Percentiles rank a stretch among this genome's conserved stretches.
phyloP scores from a whole-genome alignment of 768 basidiomycete genomes.

The Boletus fagicola region DNA sequence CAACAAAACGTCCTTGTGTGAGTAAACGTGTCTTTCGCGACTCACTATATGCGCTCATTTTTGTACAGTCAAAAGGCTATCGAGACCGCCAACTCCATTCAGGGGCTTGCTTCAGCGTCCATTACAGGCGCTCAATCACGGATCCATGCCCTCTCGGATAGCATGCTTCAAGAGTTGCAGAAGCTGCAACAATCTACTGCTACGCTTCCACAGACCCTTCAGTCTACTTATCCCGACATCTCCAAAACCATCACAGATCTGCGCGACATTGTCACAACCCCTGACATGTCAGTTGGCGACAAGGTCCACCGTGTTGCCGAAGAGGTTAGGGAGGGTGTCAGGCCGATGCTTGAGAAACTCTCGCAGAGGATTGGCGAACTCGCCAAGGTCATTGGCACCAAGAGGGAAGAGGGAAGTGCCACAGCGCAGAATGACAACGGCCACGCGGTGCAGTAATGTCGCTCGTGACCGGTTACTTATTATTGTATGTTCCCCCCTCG shows the following conservation, averaged over 20 bases:
- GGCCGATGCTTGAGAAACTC: constrained; percentile 57
- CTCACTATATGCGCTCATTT: constrained; percentile 7
- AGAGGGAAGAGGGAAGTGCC: constrained; percentile 26
- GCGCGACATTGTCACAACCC: constrained; percentile 47
- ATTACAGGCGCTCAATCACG: constrained; percentile 52
- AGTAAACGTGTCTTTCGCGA: constrained; percentile 22
- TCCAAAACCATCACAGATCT: constrained; percentile 53
- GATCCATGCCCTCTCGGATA: constrained; percentile 60
- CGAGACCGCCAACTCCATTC: constrained; percentile 64
- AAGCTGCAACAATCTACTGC: constrained; percentile 61
- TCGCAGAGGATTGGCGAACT: constrained; percentile 39
- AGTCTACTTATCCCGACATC: constrained; percentile 56
- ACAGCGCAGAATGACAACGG: constrained; percentile 11
- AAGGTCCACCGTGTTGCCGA: constrained; percentile 56
- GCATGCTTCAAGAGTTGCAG: constrained; percentile 64
- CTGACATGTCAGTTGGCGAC: constrained; percentile 58
- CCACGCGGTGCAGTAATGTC: constrained; percentile 11
- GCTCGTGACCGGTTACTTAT: constrained; percentile 2
- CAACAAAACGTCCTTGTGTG: constrained; percentile 65
- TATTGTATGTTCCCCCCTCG: constrained; percentile 5
- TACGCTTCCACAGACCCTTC: constrained; percentile 57
- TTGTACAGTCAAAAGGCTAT: constrained; percentile 61
- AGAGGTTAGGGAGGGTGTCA: constrained; percentile 60
- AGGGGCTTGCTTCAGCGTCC: constrained; percentile 56
- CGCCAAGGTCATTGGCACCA: constrained; percentile 25